Conservation (phyloP, 2,329 filamentous ascomycete genomes). For the Aspergillus novoparasiticus region DNA sequence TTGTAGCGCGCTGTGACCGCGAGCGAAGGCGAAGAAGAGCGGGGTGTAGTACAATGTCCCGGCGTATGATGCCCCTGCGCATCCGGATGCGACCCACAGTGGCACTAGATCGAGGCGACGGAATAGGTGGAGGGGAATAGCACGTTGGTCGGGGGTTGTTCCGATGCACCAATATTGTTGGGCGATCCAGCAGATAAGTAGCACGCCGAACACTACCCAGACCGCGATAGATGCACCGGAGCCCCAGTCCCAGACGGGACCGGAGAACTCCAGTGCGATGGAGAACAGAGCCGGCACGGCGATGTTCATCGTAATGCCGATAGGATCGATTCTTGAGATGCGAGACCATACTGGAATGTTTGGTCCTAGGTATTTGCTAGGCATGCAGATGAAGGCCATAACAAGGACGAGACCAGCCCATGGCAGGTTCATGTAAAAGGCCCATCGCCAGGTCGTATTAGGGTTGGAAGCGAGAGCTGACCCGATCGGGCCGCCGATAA, state of each 20-base stretch:
- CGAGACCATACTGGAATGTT: background rate
- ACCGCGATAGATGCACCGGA: slow-evolving; percentile 48
- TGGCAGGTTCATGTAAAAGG: slow-evolving; percentile 7
- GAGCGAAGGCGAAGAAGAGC: slow-evolving; percentile 55
- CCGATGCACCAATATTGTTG: slow-evolving; percentile 48
- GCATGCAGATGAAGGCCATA: slow-evolving; percentile 7
- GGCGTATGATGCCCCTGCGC: slow-evolving; percentile 6
- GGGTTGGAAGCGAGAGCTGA: background rate
- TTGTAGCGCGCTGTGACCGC: slow-evolving; percentile 37
- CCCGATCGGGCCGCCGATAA: slow-evolving; percentile 4
- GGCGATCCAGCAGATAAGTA: slow-evolving; percentile 47
- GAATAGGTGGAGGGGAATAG: slow-evolving; percentile 55
- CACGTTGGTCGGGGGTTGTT: slow-evolving; percentile 46
- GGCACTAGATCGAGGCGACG: slow-evolving; percentile 19
- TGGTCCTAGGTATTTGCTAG: slow-evolving; percentile 9
- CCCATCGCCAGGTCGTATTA: slow-evolving; percentile 8
- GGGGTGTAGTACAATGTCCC: slow-evolving; percentile 53
- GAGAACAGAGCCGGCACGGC: slow-evolving; percentile 26
- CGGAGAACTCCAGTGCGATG: slow-evolving; percentile 52
- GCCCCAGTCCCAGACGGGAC: slow-evolving; percentile 51
- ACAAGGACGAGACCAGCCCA: background rate
- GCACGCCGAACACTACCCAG: slow-evolving; percentile 50
- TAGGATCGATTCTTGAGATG: slow-evolving; percentile 4
- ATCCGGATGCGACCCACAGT: slow-evolving; percentile 4
- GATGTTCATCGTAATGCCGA: slow-evolving; percentile 10